phyloP scores from a whole-genome alignment of 306 rosid genomes.

The Alnus glutinosa region DNA sequence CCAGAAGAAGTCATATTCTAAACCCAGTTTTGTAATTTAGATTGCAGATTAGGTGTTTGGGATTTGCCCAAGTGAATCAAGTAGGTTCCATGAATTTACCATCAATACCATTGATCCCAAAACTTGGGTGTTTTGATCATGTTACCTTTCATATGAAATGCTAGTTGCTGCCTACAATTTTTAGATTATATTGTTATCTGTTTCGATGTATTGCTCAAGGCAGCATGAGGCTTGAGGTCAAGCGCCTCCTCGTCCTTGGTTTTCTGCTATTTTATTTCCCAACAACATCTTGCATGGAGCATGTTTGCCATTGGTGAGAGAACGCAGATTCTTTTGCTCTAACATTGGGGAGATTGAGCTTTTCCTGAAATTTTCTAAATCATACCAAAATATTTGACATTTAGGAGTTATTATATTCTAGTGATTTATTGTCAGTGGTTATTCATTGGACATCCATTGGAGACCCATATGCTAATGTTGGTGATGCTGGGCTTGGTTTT shows the following conservation, averaged over 20 bases:
- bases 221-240: no score
- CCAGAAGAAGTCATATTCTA: background rate
- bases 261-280: no score
- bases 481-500: constrained; percentile 80
- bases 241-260: no score
- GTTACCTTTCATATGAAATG: background rate
- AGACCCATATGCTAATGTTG: constrained; percentile 91
- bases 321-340: no score
- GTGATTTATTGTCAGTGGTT: background rate
- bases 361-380: background rate
- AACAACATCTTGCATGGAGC: no score
- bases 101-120: background rate
- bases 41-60: background rate
- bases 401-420: background rate
- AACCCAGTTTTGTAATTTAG: background rate
- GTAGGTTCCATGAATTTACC: background rate
- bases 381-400: background rate
- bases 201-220: background rate
- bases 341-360: background rate
- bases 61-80: background rate
- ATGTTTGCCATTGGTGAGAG: no score
- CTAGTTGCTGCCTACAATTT: background rate
- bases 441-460: constrained; percentile 88
- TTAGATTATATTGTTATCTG: background rate
- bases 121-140: background rate